Evolutionary conservation across 2,329 filamentous ascomycete species (phyloP), one percentile per base, ranked within the genome.

Genomic region (Pseudodiploospora longispora): DNA sequence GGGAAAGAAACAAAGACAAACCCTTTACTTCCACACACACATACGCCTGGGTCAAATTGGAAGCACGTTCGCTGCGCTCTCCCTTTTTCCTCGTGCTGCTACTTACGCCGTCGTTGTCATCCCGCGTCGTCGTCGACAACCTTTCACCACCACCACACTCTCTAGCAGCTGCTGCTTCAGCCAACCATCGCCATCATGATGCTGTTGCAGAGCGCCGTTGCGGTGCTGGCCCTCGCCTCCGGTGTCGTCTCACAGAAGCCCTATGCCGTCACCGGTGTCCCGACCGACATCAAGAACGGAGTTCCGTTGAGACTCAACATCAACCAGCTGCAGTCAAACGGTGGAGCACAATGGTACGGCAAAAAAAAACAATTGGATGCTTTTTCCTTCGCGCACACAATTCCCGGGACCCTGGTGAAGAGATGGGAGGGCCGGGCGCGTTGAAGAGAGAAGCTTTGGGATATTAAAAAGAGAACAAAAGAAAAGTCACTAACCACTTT

Each of bases 241-340:
- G 52, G 53, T 39, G 54, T 51, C 42, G 41, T 42, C 40, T 59
- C 52, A 37, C 50, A 60, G 40, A 34, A 46, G 19, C 55, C 50
- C 31, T 53, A 35, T 27, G 38, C 33, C 38, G 50, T 74, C 6
- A 62, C 63, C 27, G 71, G 72, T 40, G 60, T 62, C 36, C 51
- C 54, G 12, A 59, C 71, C 44, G 57, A 66, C 47, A 37, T 47
- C 19, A 68, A 66, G 10, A 65, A 66, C 3, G 60, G 65, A 40
- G 61, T 66, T 28, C 75, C 75, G 6, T 45, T 59, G 36, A 67
- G 75, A 42, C 59, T 60, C 46, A 70, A 72, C 47, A 71, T 79
- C 49, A 71, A 74, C 50, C 61, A 65, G 5, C 53, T 78, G 6
- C 63, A 68, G 38, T 48, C 58, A 12, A 53, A 60, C 36, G 63